These are phyloP conservation scores for Verbena officinalis DNA, from an alignment of 257 asterid species.

Conservation along the genomic window DNA sequence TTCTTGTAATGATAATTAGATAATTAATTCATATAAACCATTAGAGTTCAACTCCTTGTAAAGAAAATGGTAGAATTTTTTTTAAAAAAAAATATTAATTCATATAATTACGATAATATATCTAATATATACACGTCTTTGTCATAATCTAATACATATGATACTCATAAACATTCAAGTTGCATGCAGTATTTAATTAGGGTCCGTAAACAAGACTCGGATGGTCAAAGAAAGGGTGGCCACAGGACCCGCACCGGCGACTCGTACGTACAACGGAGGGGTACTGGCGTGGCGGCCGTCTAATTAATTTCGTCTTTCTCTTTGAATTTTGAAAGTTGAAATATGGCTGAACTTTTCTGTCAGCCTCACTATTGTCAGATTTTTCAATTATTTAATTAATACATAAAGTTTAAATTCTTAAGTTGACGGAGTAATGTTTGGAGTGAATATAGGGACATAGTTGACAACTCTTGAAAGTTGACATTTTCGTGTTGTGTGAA, in stretches of 20 bases:
- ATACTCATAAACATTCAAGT: no score
- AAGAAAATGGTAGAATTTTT: no score
- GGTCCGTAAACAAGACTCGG: conserved; percentile 3
- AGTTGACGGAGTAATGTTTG: conserved; percentile 20
- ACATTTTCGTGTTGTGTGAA: conserved; percentile 41
- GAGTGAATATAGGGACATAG: conserved; percentile 20
- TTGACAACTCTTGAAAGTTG: conserved; percentile 44
- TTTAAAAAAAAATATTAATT: no score
- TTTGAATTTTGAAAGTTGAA: not conserved
- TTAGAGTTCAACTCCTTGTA: no score
- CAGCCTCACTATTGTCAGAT: not conserved
- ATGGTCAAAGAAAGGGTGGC: conserved; percentile 20
- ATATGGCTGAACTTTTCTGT: conserved; percentile 2
- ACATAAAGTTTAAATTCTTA: not conserved
- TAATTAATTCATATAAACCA: no score
- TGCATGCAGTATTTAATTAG: not conserved
- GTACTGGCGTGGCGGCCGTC: conserved; percentile 22
- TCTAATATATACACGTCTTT: no score
- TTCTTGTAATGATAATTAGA: no score
- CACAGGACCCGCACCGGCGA: not conserved
- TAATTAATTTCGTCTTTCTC: not conserved
- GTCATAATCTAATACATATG: no score
- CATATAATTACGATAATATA: no score
- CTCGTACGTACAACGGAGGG: no score
- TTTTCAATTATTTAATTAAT: not conserved